A percentile compares a stretch with the other conserved stretches of the same genome.
Conservation (phyloP, 2,329 filamentous ascomycete species). For the Cercospora nicotianae region DNA sequence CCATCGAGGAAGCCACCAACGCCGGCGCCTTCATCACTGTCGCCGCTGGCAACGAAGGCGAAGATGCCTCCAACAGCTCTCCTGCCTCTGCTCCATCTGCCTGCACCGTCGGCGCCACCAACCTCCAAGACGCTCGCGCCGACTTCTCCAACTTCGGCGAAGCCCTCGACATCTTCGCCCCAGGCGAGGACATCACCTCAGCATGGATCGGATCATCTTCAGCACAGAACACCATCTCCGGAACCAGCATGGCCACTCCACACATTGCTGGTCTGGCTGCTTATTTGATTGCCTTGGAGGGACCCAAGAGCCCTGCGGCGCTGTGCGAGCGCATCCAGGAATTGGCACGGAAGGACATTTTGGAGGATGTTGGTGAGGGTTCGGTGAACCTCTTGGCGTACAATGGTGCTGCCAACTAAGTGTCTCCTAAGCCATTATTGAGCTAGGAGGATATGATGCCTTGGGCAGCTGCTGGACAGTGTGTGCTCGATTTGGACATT, state of each 20-base stretch:
- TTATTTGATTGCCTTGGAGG: conserved; percentile 23
- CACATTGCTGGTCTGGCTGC: conserved; percentile 30
- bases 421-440: not conserved
- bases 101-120: conserved; percentile 42
- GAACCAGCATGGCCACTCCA: conserved; percentile 47
- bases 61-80: conserved; percentile 33
- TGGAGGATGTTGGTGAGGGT: conserved; percentile 14
- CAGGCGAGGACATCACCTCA: conserved; percentile 53
- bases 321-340: conserved; percentile 19
- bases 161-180: conserved; percentile 46
- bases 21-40: conserved; percentile 44
- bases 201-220: conserved; percentile 50
- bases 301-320: conserved; percentile 8
- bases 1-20: conserved; percentile 39
- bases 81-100: conserved; percentile 41
- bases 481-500: not conserved
- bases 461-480: conserved; percentile 2
- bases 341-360: conserved; percentile 13
- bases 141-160: conserved; percentile 44
- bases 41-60: conserved; percentile 41
- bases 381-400: conserved; percentile 21
- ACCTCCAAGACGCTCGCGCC: conserved; percentile 36
- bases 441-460: not conserved
- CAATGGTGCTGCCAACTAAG: conserved; percentile 11
- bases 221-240: conserved; percentile 49